Evolutionary conservation across 1,139 yeast genomes (phyloP).

Genomic region (Yamadazyma oceani): DNA sequence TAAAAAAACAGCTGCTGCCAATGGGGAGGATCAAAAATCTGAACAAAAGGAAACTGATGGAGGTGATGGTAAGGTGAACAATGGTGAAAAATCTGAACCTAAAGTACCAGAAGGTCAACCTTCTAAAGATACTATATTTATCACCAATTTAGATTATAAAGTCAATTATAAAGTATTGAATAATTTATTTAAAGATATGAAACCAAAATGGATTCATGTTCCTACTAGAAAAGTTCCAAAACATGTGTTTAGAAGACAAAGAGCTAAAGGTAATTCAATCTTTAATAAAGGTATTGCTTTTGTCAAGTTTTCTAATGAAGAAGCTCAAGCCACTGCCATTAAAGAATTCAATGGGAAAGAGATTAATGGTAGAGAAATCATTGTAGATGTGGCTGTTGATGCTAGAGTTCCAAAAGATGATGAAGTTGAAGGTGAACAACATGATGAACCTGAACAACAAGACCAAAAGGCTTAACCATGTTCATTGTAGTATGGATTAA

Average conservation of each 20-base stretch:
- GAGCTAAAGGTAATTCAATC: conserved; percentile 39
- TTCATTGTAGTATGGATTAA: neutral
- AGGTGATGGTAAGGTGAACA: conserved; percentile 1
- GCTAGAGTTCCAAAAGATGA: conserved; percentile 31
- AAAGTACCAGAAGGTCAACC: conserved; percentile 53
- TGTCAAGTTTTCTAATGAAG: conserved; percentile 51
- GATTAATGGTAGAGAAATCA: conserved; percentile 53
- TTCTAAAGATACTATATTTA: conserved; percentile 55
- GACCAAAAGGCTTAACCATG: neutral
- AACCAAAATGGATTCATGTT: conserved; percentile 57
- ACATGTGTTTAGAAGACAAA: conserved; percentile 38
- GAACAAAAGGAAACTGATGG: conserved; percentile 6
- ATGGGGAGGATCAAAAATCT: conserved; percentile 7
- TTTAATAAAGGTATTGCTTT: conserved; percentile 66
- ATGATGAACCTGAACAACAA: too few relatives aligned
- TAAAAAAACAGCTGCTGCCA: conserved; percentile 11
- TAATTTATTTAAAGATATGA: conserved; percentile 44
- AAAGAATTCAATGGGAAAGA: conserved; percentile 52
- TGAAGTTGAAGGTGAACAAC: conserved; percentile 9
- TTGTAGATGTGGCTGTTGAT: conserved; percentile 60
- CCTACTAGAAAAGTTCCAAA: conserved; percentile 50
- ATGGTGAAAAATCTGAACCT: conserved; percentile 14
- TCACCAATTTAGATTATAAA: conserved; percentile 56
- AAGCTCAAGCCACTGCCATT: conserved; percentile 49
- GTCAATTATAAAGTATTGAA: conserved; percentile 45